A percentile compares a stretch with the other conserved stretches of the same genome.
These are phyloP conservation scores for Zymoseptoria passerinii DNA, from an alignment of 2,329 filamentous ascomycete genomes.

Conservation along the genomic window DNA sequence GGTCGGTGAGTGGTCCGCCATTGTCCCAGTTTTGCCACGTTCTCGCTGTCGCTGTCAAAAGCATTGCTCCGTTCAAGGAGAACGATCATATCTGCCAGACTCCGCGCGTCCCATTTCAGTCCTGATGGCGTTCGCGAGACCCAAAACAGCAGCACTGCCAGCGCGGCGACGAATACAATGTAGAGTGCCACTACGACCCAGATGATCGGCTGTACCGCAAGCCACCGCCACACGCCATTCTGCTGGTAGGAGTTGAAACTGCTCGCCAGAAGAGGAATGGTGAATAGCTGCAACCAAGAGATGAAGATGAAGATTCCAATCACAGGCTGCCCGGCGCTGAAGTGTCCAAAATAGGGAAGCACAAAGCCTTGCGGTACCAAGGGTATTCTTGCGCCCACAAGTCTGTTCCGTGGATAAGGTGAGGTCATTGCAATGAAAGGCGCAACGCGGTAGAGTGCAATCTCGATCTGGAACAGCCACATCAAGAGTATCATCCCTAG, in stretches of 20 bases:
- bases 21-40: conserved; percentile 66
- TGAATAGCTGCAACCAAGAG: conserved; percentile 72
- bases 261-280: conserved; percentile 71
- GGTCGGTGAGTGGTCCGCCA: conserved; percentile 64
- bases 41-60: conserved; percentile 47
- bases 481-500: conserved; percentile 63
- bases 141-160: conserved; percentile 52
- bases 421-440: conserved; percentile 73
- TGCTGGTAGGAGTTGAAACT: conserved; percentile 60
- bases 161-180: conserved; percentile 52
- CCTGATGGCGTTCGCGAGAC: conserved; percentile 53
- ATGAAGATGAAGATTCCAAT: conserved; percentile 57
- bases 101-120: conserved; percentile 75
- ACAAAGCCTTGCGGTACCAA: conserved; percentile 56
- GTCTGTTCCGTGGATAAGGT: conserved; percentile 49
- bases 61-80: conserved; percentile 75
- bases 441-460: conserved; percentile 64
- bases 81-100: conserved; percentile 70
- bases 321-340: conserved; percentile 59
- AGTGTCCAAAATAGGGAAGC: conserved; percentile 59
- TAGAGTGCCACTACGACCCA: conserved; percentile 75
- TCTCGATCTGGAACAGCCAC: conserved; percentile 67
- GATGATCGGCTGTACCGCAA: conserved; percentile 65
- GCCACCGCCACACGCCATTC: conserved; percentile 64
- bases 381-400: conserved; percentile 57